phyloP scores from a whole-genome alignment of 2,329 filamentous ascomycete species.

The Beauveria bassiana region DNA sequence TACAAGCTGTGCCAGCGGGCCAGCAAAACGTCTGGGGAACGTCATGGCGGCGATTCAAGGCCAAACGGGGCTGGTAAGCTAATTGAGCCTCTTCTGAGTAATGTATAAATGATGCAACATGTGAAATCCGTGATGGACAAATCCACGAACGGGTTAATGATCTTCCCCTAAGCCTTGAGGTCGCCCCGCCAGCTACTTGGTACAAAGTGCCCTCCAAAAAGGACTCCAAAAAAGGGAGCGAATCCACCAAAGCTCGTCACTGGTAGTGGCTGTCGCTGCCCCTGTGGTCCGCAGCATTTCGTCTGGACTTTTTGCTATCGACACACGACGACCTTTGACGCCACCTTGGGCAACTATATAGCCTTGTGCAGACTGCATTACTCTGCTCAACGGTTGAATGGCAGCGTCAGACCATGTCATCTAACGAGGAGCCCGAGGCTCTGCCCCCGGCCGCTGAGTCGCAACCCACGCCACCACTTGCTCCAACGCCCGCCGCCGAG shows the following conservation, averaged over 20 bases:
- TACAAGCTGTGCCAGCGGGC: not conserved
- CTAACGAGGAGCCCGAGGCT: constrained; percentile 28
- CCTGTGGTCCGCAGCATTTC: constrained; percentile 1
- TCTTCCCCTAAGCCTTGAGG: constrained; percentile 16
- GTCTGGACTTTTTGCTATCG: not conserved
- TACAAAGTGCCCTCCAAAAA: not conserved
- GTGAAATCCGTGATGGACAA: not conserved
- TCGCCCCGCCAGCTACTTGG: not conserved
- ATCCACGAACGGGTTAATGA: constrained; percentile 21
- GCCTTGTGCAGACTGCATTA: not conserved
- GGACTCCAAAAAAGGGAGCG: not conserved
- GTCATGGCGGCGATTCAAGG: not conserved
- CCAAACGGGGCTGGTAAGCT: not conserved
- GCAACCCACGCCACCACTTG: constrained; percentile 28
- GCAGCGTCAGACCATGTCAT: constrained; percentile 25
- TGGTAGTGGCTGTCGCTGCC: constrained; percentile 3
- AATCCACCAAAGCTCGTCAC: constrained; percentile 7
- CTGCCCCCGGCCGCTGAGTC: constrained; percentile 16
- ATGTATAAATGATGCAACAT: not conserved
- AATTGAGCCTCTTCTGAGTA: not conserved
- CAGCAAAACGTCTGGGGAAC: not conserved
- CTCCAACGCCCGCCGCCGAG: constrained; percentile 18
- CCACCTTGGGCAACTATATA: not conserved
- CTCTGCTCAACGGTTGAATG: constrained; percentile 3
- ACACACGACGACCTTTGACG: constrained; percentile 5